Evolutionary conservation across 805 yeast species (phyloP).

Genomic region (Grigorovia yakushimaensis): DNA sequence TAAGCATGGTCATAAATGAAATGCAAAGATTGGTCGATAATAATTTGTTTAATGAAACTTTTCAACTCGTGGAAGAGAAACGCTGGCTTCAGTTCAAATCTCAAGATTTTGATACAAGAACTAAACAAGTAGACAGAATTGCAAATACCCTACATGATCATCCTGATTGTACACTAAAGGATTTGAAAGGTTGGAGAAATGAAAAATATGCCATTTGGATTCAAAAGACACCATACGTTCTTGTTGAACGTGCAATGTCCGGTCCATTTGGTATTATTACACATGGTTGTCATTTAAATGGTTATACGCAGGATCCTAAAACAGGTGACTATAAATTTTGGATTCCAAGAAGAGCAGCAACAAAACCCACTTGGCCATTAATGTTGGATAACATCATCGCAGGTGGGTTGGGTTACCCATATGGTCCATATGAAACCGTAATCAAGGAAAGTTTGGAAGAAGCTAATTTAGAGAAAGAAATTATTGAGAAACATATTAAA

Average conservation of each 20-base stretch:
- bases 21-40: slow-evolving; percentile 15
- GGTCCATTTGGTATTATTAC: slow-evolving; percentile 78
- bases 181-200: slow-evolving; percentile 69
- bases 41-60: slow-evolving; percentile 10
- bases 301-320: slow-evolving; percentile 47
- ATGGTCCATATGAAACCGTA: slow-evolving; percentile 64
- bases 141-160: slow-evolving; percentile 35
- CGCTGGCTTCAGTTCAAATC: slow-evolving; percentile 26
- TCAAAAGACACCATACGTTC: slow-evolving; percentile 45
- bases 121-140: slow-evolving; percentile 34
- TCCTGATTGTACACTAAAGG: slow-evolving; percentile 17
- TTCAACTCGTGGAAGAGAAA: slow-evolving; percentile 23
- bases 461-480: slow-evolving; percentile 58
- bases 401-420: slow-evolving; percentile 85
- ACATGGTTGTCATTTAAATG: slow-evolving; percentile 83
- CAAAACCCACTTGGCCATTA: slow-evolving; percentile 83
- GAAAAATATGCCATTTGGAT: slow-evolving; percentile 70
- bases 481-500: slow-evolving; percentile 37
- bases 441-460: slow-evolving; percentile 85
- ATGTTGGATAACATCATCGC: slow-evolving; percentile 91
- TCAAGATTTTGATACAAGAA: slow-evolving; percentile 24
- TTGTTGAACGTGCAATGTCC: slow-evolving; percentile 72
- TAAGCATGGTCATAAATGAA: slow-evolving; percentile 28
- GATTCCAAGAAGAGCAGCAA: slow-evolving; percentile 73
- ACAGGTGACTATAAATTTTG: slow-evolving; percentile 48